These are phyloP conservation scores for Megacollybia platyphylla DNA, from an alignment of 1,284 basidiomycete species.

Conservation along the genomic window DNA sequence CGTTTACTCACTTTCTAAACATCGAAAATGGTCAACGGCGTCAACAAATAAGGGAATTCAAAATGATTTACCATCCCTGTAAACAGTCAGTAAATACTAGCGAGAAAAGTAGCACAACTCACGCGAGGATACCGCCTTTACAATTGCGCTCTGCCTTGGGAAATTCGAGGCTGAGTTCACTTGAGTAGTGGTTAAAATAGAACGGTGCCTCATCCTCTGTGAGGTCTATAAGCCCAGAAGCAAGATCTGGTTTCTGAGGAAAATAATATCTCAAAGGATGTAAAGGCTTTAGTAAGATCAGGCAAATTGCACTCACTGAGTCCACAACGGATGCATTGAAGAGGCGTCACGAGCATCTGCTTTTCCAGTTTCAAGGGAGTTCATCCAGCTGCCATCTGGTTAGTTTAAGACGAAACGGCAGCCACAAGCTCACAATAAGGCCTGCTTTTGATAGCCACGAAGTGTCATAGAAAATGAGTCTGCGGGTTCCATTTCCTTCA, in stretches of 20 bases:
- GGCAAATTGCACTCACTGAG: constrained; percentile 49
- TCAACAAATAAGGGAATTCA: constrained; percentile 4
- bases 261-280: constrained; percentile 45
- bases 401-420: not conserved
- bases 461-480: constrained; percentile 71
- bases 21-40: constrained; percentile 1
- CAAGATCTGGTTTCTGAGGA: constrained; percentile 39
- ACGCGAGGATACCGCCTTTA: constrained; percentile 82
- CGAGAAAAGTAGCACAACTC: constrained; percentile 21
- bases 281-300: constrained; percentile 6
- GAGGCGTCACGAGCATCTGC: constrained; percentile 56
- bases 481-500: constrained; percentile 77
- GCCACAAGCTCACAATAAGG: constrained; percentile 42
- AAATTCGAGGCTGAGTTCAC: constrained; percentile 84
- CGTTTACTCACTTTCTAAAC: constrained; percentile 31
- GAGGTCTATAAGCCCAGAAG: constrained; percentile 48
- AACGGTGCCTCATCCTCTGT: constrained; percentile 62
- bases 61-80: constrained; percentile 40
- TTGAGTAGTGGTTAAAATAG: constrained; percentile 89
- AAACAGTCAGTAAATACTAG: constrained; percentile 1
- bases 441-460: constrained; percentile 91
- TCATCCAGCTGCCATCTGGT: constrained; percentile 69
- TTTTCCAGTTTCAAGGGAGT: constrained; percentile 69
- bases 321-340: constrained; percentile 92
- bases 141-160: constrained; percentile 74